Percentiles rank a stretch among this genome's conserved stretches.
These are phyloP conservation scores for Starmera stellimalicola DNA, from an alignment of 1,139 yeast species.

Conservation along the genomic window DNA sequence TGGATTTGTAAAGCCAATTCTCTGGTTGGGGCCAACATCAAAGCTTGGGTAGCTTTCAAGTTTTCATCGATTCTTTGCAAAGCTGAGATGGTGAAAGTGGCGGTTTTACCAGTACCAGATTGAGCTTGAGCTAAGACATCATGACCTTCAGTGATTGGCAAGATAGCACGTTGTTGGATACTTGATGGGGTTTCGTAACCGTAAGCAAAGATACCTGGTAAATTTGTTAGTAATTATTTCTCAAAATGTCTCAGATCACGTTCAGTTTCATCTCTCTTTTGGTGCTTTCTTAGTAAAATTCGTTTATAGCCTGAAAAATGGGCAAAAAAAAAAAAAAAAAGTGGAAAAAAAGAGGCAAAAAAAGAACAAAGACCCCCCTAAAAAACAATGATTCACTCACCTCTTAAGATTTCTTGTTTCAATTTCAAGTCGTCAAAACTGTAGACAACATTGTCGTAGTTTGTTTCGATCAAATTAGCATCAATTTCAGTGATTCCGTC, in stretches of 20 bases:
- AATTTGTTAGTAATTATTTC: slow-evolving; percentile 1
- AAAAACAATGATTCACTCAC: too few relatives aligned
- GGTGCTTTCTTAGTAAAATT: neutral
- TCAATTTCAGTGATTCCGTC: slow-evolving; percentile 77
- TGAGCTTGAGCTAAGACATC: slow-evolving; percentile 99
- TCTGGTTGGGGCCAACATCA: slow-evolving; percentile 97
- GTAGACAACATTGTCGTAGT: slow-evolving; percentile 95
- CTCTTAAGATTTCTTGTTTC: slow-evolving; percentile 71
- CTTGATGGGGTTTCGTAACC: slow-evolving; percentile 98
- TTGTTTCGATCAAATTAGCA: slow-evolving; percentile 80
- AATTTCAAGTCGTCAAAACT: slow-evolving; percentile 81
- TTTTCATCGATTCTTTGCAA: slow-evolving; percentile 81
- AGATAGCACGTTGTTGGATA: slow-evolving; percentile 96
- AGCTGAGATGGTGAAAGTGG: slow-evolving; percentile 95
- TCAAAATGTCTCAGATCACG: neutral
- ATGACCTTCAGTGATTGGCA: slow-evolving; percentile 93
- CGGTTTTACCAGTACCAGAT: slow-evolving; percentile 99
- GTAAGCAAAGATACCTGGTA: slow-evolving; percentile 73
- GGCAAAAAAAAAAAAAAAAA: too few relatives aligned
- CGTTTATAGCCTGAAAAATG: slow-evolving; percentile 1
- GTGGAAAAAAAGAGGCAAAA: neutral
- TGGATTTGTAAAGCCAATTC: slow-evolving; percentile 97
- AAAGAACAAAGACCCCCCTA: too few relatives aligned
- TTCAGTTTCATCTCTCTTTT: neutral
- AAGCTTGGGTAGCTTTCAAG: slow-evolving; percentile 74